Conservation (phyloP, 176 grass and related monocot genomes). For the Aegilops bicornis region DNA sequence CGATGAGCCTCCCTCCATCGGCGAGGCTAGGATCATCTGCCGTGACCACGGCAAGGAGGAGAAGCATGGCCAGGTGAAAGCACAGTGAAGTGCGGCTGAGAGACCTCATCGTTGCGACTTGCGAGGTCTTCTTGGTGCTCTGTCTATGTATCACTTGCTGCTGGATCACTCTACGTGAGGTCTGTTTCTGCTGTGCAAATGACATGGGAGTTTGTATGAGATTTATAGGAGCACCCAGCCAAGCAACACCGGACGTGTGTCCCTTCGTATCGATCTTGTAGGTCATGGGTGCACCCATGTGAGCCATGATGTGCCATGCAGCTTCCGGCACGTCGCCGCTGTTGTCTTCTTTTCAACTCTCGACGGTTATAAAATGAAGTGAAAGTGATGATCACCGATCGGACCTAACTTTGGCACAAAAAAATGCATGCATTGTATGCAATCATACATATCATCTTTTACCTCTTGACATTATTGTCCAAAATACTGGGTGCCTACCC, state of each 20-base stretch:
- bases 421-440: not conserved
- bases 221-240: not conserved
- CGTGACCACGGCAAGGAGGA: not conserved
- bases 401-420: not conserved
- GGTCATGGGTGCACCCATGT: not conserved
- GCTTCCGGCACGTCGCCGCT: not conserved
- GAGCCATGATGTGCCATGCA: not conserved
- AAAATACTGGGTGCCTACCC: too few species aligned
- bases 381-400: not conserved
- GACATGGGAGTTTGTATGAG: not conserved
- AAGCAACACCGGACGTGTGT: not conserved
- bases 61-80: not conserved
- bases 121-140: not conserved
- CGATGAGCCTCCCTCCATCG: not conserved
- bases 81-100: not conserved
- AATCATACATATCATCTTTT: not conserved
- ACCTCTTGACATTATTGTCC: not conserved
- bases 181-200: not conserved
- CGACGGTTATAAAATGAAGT: not conserved
- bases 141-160: not conserved
- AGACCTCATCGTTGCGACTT: not conserved
- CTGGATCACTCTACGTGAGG: not conserved
- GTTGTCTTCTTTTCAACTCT: not conserved
- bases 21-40: not conserved
- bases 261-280: not conserved